A percentile compares a stretch with the other conserved stretches of the same genome.
phyloP scores from a whole-genome alignment of 192 early-diverging fungal species.

The Chytriomyces sp. region DNA sequence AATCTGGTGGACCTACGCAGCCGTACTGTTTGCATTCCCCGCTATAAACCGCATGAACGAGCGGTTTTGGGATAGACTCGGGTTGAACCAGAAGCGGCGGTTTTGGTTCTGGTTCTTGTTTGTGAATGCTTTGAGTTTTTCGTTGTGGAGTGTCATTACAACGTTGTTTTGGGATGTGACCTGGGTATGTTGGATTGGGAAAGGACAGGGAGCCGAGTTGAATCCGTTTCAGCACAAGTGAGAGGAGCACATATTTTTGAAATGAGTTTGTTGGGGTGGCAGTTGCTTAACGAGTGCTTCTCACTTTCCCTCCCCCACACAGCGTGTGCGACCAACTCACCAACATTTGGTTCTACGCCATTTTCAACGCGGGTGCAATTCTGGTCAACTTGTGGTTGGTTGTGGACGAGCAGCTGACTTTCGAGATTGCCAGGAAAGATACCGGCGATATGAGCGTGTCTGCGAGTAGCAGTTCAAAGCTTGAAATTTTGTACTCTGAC shows the following conservation, averaged over 20 bases:
- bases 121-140: conserved; percentile 6
- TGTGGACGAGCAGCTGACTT: conserved; percentile 28
- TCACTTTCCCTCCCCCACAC: neutral
- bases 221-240: conserved; percentile 15
- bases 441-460: neutral
- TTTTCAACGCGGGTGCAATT: conserved; percentile 20
- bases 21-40: neutral
- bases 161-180: conserved; percentile 34
- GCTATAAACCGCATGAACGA: neutral
- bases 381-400: conserved; percentile 25
- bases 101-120: conserved; percentile 31
- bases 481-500: no score
- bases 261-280: neutral
- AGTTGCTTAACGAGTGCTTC: neutral
- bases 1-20: neutral
- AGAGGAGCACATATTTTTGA: no score
- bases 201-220: conserved; percentile 25
- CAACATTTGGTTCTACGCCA: conserved; percentile 31
- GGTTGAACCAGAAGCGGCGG: conserved; percentile 7
- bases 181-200: conserved; percentile 32
- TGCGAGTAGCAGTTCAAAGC: no score
- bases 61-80: conserved; percentile 2
- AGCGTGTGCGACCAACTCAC: conserved; percentile 29
- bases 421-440: conserved; percentile 13
- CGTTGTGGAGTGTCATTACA: conserved; percentile 26